These are phyloP conservation scores for Schwanniomyces polymorphus DNA, from an alignment of 805 yeast genomes.

Conservation along the genomic window DNA sequence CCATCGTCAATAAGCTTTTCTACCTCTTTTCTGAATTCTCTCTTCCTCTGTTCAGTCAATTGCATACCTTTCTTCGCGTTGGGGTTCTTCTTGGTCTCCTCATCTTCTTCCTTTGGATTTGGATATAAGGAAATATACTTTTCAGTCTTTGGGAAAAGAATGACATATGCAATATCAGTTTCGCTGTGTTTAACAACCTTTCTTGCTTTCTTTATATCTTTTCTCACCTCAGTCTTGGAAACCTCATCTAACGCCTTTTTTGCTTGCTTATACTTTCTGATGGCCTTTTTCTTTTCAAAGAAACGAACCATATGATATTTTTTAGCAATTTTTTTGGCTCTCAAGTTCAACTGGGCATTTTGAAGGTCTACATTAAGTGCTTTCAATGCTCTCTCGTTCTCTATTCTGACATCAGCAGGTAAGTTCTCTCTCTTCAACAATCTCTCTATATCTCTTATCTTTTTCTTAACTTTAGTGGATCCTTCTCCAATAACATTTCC, in stretches of 20 bases:
- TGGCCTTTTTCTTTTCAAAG: conserved; percentile 85
- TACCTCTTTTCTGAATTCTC: conserved; percentile 48
- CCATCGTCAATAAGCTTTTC: conserved; percentile 52
- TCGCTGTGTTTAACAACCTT: conserved; percentile 56
- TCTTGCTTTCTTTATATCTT: conserved; percentile 43
- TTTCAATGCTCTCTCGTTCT: conserved; percentile 73
- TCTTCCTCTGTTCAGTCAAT: conserved; percentile 43
- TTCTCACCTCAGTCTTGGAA: conserved; percentile 30
- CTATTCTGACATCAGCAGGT: conserved; percentile 63
- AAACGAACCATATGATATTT: conserved; percentile 93
- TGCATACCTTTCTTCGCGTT: conserved; percentile 42
- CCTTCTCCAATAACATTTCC: conserved; percentile 33
- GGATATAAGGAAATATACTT: conserved; percentile 83
- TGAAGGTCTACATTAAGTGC: conserved; percentile 62
- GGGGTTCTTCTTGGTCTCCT: conserved; percentile 19
- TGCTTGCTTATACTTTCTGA: conserved; percentile 63
- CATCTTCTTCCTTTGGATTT: conserved; percentile 26
- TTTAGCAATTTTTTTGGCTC: conserved; percentile 54
- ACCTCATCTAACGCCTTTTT: conserved; percentile 36
- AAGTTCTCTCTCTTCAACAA: conserved; percentile 58
- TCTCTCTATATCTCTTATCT: conserved; percentile 83
- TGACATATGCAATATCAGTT: conserved; percentile 71
- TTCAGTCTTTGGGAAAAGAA: conserved; percentile 73
- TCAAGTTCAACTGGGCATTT: conserved; percentile 43
- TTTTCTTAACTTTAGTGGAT: conserved; percentile 67